These are phyloP conservation scores for Cystofilobasidium capitatum DNA, from an alignment of 768 basidiomycete genomes.

Conservation along the genomic window DNA sequence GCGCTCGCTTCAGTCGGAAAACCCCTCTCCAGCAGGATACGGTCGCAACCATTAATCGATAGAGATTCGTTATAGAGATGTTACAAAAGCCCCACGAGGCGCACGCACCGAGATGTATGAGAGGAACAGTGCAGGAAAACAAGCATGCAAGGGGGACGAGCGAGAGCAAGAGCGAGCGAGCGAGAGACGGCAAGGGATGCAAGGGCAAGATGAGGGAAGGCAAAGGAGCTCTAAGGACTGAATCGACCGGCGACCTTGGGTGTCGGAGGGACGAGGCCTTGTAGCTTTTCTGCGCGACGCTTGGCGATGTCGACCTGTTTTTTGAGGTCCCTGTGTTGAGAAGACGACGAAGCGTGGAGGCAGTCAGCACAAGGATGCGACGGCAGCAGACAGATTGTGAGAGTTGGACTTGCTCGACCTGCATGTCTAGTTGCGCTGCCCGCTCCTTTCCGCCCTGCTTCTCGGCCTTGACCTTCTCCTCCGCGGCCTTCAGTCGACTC, in stretches of 20 bases:
- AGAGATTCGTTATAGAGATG: too few species aligned
- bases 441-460: conserved; percentile 83
- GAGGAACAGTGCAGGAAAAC: too few species aligned
- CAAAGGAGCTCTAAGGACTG: not conserved
- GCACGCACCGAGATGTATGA: too few species aligned
- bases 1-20: too few species aligned
- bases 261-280: conserved; percentile 33
- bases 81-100: too few species aligned
- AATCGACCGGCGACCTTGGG: not conserved
- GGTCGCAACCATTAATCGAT: too few species aligned
- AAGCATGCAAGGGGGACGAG: not conserved
- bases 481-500: conserved; percentile 62
- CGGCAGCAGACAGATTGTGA: conserved; percentile 15
- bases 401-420: conserved; percentile 43
- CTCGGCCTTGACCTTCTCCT: conserved; percentile 87
- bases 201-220: too few species aligned
- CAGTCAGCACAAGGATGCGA: conserved; percentile 11
- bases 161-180: too few species aligned
- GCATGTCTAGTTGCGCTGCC: conserved; percentile 37
- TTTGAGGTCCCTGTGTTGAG: conserved; percentile 55
- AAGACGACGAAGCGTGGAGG: not conserved
- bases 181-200: too few species aligned
- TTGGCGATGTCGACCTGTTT: conserved; percentile 69
- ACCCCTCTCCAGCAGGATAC: too few species aligned
- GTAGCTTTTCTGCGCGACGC: conserved; percentile 48